Percentiles rank a stretch among this genome's conserved stretches.
phyloP scores from a whole-genome alignment of 2,329 filamentous ascomycete genomes.

The Aspergillus luchuensis region DNA sequence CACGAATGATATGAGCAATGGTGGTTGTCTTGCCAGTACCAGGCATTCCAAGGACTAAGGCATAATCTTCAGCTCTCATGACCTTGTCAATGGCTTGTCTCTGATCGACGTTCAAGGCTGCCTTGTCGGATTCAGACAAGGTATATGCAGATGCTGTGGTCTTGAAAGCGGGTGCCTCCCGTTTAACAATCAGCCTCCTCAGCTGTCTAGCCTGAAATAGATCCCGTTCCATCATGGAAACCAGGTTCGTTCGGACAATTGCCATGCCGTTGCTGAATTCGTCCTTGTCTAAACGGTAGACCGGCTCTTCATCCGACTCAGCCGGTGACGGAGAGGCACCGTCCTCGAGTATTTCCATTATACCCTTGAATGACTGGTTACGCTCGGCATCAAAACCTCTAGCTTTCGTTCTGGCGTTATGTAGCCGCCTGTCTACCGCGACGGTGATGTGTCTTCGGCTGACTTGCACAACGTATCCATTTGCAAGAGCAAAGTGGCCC shows the following conservation, averaged over 20 bases:
- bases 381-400: slow-evolving; percentile 71
- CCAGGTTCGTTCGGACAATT: slow-evolving; percentile 86
- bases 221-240: slow-evolving; percentile 85
- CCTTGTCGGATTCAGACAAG: slow-evolving; percentile 57
- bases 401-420: slow-evolving; percentile 77
- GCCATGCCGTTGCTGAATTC: slow-evolving; percentile 99
- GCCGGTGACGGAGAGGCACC: slow-evolving; percentile 38
- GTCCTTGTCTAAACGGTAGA: slow-evolving; percentile 91
- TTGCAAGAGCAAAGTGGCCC: slow-evolving; percentile 91
- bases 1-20: slow-evolving; percentile 94
- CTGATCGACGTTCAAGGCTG: slow-evolving; percentile 83
- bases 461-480: slow-evolving; percentile 83
- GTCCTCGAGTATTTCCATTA: slow-evolving; percentile 77
- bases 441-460: slow-evolving; percentile 77
- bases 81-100: slow-evolving; percentile 86
- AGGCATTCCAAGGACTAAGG: slow-evolving; percentile 96
- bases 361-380: slow-evolving; percentile 86
- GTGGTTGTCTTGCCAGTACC: slow-evolving; percentile 98
- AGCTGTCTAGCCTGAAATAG: slow-evolving; percentile 71
- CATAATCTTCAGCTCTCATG: slow-evolving; percentile 93
- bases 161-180: slow-evolving; percentile 73
- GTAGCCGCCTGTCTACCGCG: slow-evolving; percentile 84
- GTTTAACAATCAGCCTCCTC: slow-evolving; percentile 77
- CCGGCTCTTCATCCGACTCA: slow-evolving; percentile 54
- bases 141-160: slow-evolving; percentile 63